Percentiles rank a stretch among this genome's conserved stretches.
phyloP scores from a whole-genome alignment of 768 basidiomycete genomes.

The Lentinula guzmanii region DNA sequence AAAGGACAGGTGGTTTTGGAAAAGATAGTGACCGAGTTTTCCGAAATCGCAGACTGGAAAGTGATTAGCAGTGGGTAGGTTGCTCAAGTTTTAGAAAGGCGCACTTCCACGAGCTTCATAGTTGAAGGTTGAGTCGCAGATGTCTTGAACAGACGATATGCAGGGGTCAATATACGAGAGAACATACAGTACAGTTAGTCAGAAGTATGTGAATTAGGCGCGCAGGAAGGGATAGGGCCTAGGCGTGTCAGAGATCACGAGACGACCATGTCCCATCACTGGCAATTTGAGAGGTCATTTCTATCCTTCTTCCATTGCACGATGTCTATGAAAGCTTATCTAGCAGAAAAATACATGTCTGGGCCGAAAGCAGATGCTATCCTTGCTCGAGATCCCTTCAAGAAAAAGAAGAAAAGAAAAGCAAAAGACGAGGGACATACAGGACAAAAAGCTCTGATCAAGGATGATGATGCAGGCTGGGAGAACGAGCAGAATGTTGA shows the following conservation, averaged over 20 bases:
- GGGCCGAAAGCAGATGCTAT: constrained; percentile 96
- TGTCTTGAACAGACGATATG: background rate
- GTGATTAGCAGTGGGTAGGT: constrained; percentile 23
- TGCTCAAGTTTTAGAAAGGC: constrained; percentile 26
- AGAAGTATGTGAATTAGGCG: background rate
- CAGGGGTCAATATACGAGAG: background rate
- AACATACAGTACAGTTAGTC: background rate
- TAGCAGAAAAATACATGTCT: constrained; percentile 92
- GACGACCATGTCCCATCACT: constrained; percentile 23
- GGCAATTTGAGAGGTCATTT: too few species aligned
- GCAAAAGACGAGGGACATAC: constrained; percentile 20
- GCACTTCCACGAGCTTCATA: constrained; percentile 35
- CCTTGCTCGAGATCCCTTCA: constrained; percentile 53
- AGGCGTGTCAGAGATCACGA: background rate
- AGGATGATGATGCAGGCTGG: constrained; percentile 79
- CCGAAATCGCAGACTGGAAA: constrained; percentile 20
- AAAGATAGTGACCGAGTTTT: constrained; percentile 33
- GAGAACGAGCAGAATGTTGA: constrained; percentile 43
- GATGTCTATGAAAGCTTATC: constrained; percentile 63
- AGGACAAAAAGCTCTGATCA: constrained; percentile 33
- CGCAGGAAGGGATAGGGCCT: too few species aligned
- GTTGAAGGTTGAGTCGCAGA: constrained; percentile 16
- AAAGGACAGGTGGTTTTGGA: constrained; percentile 32
- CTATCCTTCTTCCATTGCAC: background rate
- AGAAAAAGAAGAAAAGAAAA: constrained; percentile 80